Percentiles rank a stretch among this genome's conserved stretches.
Conservation (phyloP, 1,284 basidiomycete species). For the Xerocomus nothofagi region DNA sequence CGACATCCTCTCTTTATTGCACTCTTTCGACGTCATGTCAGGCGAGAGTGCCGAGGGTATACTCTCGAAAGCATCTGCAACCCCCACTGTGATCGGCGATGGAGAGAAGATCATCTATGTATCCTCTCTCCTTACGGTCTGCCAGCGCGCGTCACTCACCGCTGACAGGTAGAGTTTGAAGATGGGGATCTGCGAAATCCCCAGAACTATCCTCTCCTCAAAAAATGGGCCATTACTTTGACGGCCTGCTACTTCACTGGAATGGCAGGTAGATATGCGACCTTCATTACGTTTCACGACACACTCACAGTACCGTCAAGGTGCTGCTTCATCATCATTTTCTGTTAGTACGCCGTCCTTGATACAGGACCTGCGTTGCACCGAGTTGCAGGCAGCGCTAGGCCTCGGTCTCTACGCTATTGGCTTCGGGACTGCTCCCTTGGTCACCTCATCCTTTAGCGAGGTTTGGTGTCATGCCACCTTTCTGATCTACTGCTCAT, state of each 20-base stretch:
- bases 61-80: constrained; percentile 1
- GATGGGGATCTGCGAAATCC: constrained; percentile 29
- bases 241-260: constrained; percentile 19
- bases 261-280: constrained; percentile 11
- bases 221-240: constrained; percentile 31
- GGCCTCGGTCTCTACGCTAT: constrained; percentile 44
- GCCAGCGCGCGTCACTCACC: constrained; percentile 3
- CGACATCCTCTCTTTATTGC: not conserved
- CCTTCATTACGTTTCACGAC: not conserved
- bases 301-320: constrained; percentile 19
- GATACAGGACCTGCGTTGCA: constrained; percentile 41
- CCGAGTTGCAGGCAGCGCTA: constrained; percentile 34
- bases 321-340: constrained; percentile 40
- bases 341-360: constrained; percentile 41
- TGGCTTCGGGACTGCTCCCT: constrained; percentile 48
- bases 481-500: not conserved
- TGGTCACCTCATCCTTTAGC: constrained; percentile 47
- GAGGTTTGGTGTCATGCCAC: constrained; percentile 31
- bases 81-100: not conserved
- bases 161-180: constrained; percentile 27
- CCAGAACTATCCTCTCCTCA: constrained; percentile 19
- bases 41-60: constrained; percentile 1
- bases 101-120: constrained; percentile 17
- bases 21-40: constrained; percentile 10
- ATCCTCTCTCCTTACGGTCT: not conserved